phyloP scores from a whole-genome alignment of 495 filamentous ascomycete genomes.

The Friedmanniomyces simplex region DNA sequence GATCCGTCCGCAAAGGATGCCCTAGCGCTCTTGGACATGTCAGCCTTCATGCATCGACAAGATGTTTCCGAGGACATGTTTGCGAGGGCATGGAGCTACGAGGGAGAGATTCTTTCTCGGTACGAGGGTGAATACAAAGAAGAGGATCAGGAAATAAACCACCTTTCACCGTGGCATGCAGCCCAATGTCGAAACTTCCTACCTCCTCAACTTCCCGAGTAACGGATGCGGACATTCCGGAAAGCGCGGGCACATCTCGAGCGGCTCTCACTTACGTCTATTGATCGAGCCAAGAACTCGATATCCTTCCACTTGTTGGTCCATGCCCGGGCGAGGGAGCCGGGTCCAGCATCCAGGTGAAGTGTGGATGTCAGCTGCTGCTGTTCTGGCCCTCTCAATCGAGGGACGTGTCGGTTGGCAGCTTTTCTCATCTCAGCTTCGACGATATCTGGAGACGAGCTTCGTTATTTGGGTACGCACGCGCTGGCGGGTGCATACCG shows the following conservation, averaged over 20 bases:
- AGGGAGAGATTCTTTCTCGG: neutral
- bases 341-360: neutral
- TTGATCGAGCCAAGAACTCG: neutral
- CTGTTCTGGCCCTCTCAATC: neutral
- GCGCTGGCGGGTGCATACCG: constrained; percentile 23
- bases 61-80: neutral
- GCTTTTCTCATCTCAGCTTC: neutral
- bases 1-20: neutral
- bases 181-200: neutral
- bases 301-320: neutral
- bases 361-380: neutral
- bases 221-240: neutral
- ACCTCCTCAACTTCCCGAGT: neutral
- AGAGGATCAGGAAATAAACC: neutral
- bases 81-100: neutral
- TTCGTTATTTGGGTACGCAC: too few species aligned
- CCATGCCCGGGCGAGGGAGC: neutral
- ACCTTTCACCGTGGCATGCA: neutral
- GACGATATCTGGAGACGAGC: neutral
- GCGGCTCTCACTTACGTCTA: neutral
- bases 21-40: neutral
- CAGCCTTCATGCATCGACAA: neutral
- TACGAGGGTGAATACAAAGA: neutral
- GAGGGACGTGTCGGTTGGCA: neutral
- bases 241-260: neutral